Evolutionary conservation across 768 basidiomycete species (phyloP), one percentile per base, ranked within the genome.

Genomic region (Multifurca ochricompacta): DNA sequence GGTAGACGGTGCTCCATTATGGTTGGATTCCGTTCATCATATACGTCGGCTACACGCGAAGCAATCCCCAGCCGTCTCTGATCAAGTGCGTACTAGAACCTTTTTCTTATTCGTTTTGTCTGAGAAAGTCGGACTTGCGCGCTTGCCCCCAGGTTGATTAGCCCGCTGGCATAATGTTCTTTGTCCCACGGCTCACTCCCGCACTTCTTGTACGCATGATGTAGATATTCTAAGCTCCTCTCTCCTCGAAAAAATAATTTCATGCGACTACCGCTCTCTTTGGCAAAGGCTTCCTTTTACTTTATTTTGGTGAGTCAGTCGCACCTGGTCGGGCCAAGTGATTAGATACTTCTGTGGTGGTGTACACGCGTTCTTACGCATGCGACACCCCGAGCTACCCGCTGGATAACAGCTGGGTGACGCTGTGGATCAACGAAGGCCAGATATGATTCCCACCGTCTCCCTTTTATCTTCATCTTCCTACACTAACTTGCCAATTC

Each of bases 21-120:
- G 86, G 85, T 60, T 98, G 94, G 91, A 92, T 98, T 65, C 95
- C 95, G 30, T 73, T 94, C 67, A 91, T 98, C 65, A 94, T 98
- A 65, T 96, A 93, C 70, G 79, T 96, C 66, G 95, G 94, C 32
- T 96, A 89, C 74, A 89, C 87, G 49, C 76, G 87, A 62, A 93
- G 91, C 66, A 91, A 87, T 66, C 94, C 94, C 28, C 91, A 93
- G 63, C 94, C 94, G 18, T 92, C 91, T 35, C 74, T 97, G 65
- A 95, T 95, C 71, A 94, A 96, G 93, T 95, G 51, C 64, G 90
- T 51, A 18, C 80, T n/a, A 5, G 16, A 51, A 36, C 48, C 19
- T 42, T 37, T 35, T 36, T 43, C 10, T 23, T 19, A 37, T 30
- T 28, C 34, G n/a, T n/a, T n/a, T n/a, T n/a, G n/a, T n/a, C 61